Evolutionary conservation across 495 filamentous ascomycete genomes (phyloP), one percentile per base, ranked within the genome.

Genomic region (Hapsidospora chrysogenum): DNA sequence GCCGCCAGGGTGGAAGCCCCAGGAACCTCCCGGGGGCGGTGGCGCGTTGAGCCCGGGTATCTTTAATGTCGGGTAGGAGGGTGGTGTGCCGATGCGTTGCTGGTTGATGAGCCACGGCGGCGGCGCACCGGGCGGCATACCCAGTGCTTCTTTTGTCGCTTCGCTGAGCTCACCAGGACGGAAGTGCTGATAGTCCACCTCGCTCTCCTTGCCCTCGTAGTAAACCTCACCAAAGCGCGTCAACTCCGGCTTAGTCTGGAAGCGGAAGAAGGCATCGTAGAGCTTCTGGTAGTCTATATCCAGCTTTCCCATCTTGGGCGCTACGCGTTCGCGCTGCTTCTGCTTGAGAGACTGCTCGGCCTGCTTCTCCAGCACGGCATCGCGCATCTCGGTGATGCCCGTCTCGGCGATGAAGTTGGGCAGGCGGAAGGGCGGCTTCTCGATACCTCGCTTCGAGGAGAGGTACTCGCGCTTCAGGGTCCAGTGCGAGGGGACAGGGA

Each of bases 271-370:
- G 5, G 89, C 89, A 50, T 95, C 89, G 52, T 95, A 93, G 18
- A 96, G 71, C 51, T 89, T 94, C 50, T 92, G 83, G 52, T 96
- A 97, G 56, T 97, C 92, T 40, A 97, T 93, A 46, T 97, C 89
- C 33, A 97, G 63, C 48, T 86, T 92, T 41, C 89, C 89, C 78
- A 94, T 92, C 56, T 97, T 97, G 0, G 85, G 85, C 41, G 85
- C 78, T 8, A 97, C 89, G 36, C 89, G 70, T 51, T 96, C 89
- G 27, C 89, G 68, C 60, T 94, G 87, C 49, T 93, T 95, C 51
- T 92, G 84, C 53, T 95, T 95, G 41, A 97, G 62, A 10, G 71
- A 74, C 34, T 85, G 80, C 46, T 87, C 74, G 20, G 84, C 85
- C 52, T 95, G 86, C 51, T 96, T 95, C 53, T 97, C 89, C 26